These are phyloP conservation scores for Croton laevigatus DNA, from an alignment of 441 rosid genomes.

Conservation along the genomic window DNA sequence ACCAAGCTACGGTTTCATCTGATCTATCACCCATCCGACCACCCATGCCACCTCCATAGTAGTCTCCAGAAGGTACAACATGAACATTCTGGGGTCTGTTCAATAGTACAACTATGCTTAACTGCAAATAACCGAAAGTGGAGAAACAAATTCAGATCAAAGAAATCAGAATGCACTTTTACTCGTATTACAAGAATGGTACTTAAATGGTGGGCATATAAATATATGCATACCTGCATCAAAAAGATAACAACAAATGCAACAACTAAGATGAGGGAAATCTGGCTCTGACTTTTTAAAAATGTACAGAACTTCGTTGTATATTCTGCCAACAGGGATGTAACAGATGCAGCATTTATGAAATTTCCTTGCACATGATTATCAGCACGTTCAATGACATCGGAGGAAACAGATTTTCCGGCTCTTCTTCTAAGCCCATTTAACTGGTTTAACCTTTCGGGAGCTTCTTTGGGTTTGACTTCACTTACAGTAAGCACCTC, in stretches of 20 bases:
- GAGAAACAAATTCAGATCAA: background rate
- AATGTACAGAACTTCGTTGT: slow-evolving; percentile 38
- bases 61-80: slow-evolving; percentile 35
- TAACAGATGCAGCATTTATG: slow-evolving; percentile 18
- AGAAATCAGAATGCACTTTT: background rate
- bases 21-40: slow-evolving; percentile 29
- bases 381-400: slow-evolving; percentile 22
- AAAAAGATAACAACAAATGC: slow-evolving; percentile 77
- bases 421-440: slow-evolving; percentile 23
- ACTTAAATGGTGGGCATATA: background rate
- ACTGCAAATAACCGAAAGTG: slow-evolving; percentile 35
- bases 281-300: slow-evolving; percentile 50
- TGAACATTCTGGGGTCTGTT: slow-evolving; percentile 60
- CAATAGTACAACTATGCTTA: slow-evolving; percentile 70
- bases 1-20: slow-evolving; percentile 53
- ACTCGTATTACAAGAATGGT: background rate
- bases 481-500: slow-evolving; percentile 26
- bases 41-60: slow-evolving; percentile 33
- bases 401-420: slow-evolving; percentile 30
- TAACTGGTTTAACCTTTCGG: slow-evolving; percentile 34
- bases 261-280: slow-evolving; percentile 50
- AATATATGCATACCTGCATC: slow-evolving; percentile 71
- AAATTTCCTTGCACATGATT: slow-evolving; percentile 34
- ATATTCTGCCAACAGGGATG: slow-evolving; percentile 37
- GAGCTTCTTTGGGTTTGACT: slow-evolving; percentile 24